Evolutionary conservation across 305 asterid species (phyloP), one percentile per base, ranked within the genome.

Genomic region (Plantago rigida): DNA sequence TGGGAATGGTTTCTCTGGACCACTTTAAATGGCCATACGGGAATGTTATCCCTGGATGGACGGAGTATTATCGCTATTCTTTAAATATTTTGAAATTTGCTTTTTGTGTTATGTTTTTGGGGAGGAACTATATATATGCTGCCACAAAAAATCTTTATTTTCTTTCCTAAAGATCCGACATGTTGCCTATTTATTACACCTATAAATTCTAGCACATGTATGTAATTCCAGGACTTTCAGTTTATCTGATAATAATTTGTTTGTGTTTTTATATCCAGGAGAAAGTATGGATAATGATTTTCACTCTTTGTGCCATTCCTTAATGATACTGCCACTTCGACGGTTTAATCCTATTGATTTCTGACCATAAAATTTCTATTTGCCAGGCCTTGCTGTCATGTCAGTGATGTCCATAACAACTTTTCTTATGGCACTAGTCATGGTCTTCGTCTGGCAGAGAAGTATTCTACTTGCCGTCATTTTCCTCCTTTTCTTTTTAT

Each of bases 381-480:
- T 41, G n/a, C 66, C 95, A 92, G 99, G 99, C 52, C 77, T 92
- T 59, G 99, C 99, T 63, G 92, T 91, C 73, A 88, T 86, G 94
- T 80, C 97, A 0, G 98, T 91, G 69, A 87, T 91, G 96, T 87
- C 82, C 69, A 86, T 91, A 28, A 87, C 99, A 8, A 92, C 99
- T 54, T 84, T 89, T 76, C 89, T 92, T 70, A 86, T 88, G 97
- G 84, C 96, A 39, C 87, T 92, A 11, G 85, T 86, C 17, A 84
- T 92, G 77, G 79, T 86, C 56, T 71, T 92, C 47, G 97, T 92
- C 67, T 88, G 97, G 99, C 95, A 86, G 65, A 75, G 76, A 72
- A 86, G 73, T 59, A 29, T 77, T 51, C 14, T 77, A 51, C 73
- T 78, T 36, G 93, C 95, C 13, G 65, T 64, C 28, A 63, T 60